Evolutionary conservation across 1,284 basidiomycete genomes (phyloP), one percentile per base, ranked within the genome.

Genomic region (Fistulina hepatica): DNA sequence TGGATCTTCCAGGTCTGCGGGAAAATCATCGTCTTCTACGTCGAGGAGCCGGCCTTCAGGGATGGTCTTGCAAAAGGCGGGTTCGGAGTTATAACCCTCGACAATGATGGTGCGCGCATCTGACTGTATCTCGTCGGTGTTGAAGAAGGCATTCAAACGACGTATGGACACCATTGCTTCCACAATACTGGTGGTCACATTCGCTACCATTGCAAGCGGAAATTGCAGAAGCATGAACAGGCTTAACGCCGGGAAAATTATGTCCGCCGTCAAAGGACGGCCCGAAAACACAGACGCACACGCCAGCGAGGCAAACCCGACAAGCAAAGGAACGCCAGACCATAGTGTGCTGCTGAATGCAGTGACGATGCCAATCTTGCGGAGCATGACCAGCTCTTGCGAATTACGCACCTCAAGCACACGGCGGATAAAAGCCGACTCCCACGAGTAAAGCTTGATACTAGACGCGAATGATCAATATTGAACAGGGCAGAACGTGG

Each of bases 181-280:
- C 35, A 93, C 78, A 45, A 88, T 69, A 48, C 77, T 83, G 6
- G 81, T 77, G 2, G 76, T 82, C 11, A 86, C 77, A 58, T 73
- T 70, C 41, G 68, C 28, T 53, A 81, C 76, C 80, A 94, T 90
- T 2, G 78, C 82, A 23, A 97, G 67, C 16, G 93, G 91, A 65
- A 95, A 85, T 48, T 81, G 73, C 22, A 97, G 65, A 1, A 97
- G 69, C 71, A 89, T 83, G 65, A 97, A 97, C 26, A 97, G 65
- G 0, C 89, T 84, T 37, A 97, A 90, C 0, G 90, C 81, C 3
- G 93, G 93, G 71, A 97, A 97, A 49, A 97, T 91, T 44, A 92
- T 66, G 51, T 95, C 90, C 2, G 85, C 76, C 0, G 93, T 97
- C 4, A 97, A 61, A 2, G 91, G 88, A 32, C 56, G 67, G 2